Evolutionary conservation across 768 basidiomycete genomes (phyloP), one percentile per base, ranked within the genome.

Genomic region (Russula dissimulans): DNA sequence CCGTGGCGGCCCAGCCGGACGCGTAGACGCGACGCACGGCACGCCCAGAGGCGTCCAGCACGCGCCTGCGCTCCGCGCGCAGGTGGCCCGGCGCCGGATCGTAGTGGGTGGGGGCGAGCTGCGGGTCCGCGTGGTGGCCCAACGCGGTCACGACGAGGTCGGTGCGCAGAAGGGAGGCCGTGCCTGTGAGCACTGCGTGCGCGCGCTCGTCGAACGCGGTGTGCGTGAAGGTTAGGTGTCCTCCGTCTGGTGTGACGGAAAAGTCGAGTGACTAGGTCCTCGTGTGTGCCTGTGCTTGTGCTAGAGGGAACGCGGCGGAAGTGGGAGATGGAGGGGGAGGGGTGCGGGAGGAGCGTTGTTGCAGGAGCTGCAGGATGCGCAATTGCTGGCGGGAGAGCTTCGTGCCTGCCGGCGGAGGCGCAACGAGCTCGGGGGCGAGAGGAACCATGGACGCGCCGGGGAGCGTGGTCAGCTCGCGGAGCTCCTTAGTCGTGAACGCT

Each of bases 1-100:
- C 95, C 3, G 81, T 84, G 2, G 91, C 87, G 2, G 91, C 87
- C 95, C 95, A 99, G 9, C 95, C 95, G 1, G 90, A 86, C 1
- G 91, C 87, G 69, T 97, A 99, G n/a, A 95, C 76, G 59, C 82
- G 82, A 41, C 76, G 78, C 41, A 85, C 64, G 17, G 70, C 56
- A 1, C 67, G 67, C 11, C 73, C 70, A 5, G 64, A 64, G 3
- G 70, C 65, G 11, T 75, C 74, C 31, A 81, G 67, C 8, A 89
- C 73, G 12, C 84, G 77, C 4, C 81, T 81, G 7, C 71, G 71
- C 3, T 71, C 63, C 1, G 80, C 79, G n/a, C 83, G 80, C 14
- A 89, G 73, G 65, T 84, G 85, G 3, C 79, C 72, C 4, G 81
- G 70, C 2, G 71, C 67, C 0, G 81, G 74, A 66, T 90, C 85